A percentile compares a stretch with the other conserved stretches of the same genome.
phyloP scores from a whole-genome alignment of 768 basidiomycete genomes.

The Lentinus brumalis region DNA sequence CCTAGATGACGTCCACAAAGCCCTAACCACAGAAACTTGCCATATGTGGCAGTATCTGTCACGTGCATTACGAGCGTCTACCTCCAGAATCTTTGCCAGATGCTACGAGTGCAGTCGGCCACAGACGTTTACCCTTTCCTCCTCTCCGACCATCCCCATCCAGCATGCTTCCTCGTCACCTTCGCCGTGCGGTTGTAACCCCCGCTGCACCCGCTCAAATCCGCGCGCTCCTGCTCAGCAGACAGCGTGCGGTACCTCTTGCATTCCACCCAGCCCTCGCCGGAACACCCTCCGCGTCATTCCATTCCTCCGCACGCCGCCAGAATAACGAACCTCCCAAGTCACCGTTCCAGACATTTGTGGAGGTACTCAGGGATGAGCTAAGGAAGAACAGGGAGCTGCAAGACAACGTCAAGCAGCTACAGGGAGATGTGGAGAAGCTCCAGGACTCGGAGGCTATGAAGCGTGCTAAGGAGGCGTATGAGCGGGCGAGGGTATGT shows the following conservation, averaged over 20 bases:
- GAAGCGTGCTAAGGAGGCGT: conserved; percentile 88
- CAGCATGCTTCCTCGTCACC: conserved; percentile 51
- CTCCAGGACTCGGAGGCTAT: conserved; percentile 96
- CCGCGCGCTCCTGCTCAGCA: conserved; percentile 26
- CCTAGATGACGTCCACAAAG: background rate
- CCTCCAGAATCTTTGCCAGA: conserved; percentile 20
- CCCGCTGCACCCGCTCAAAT: conserved; percentile 28
- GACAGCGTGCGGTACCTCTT: conserved; percentile 28
- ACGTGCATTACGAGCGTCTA: conserved; percentile 6
- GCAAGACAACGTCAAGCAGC: conserved; percentile 95
- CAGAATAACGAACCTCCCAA: conserved; percentile 70
- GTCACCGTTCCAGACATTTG: conserved; percentile 95
- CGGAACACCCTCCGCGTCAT: conserved; percentile 30
- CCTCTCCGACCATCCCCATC: background rate
- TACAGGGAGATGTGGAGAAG: conserved; percentile 97
- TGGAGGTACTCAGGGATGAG: conserved; percentile 91
- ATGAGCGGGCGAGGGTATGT: conserved; percentile 91
- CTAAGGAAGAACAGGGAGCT: conserved; percentile 91
- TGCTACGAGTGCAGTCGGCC: conserved; percentile 11
- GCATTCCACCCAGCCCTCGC: conserved; percentile 32
- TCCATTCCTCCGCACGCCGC: conserved; percentile 65
- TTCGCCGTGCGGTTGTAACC: conserved; percentile 40
- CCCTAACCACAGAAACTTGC: background rate
- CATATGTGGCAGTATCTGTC: background rate
- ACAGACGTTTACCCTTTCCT: background rate